These are phyloP conservation scores for Zalaria obscura DNA, from an alignment of 2,329 filamentous ascomycete genomes.

Conservation along the genomic window DNA sequence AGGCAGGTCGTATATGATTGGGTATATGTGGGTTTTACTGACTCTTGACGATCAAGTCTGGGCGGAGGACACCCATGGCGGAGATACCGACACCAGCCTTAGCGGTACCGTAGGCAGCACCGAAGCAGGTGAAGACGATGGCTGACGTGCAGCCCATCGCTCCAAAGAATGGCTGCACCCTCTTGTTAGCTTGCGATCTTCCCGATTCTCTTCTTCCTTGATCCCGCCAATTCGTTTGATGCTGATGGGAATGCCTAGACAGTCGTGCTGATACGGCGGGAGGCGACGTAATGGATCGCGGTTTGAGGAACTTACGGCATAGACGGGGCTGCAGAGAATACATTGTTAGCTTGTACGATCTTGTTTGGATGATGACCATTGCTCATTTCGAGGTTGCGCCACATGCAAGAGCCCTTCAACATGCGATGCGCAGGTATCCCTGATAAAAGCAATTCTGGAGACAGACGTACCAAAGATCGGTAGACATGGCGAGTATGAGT, in stretches of 20 bases:
- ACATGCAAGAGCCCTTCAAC: not conserved
- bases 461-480: constrained; percentile 65
- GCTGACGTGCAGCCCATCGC: constrained; percentile 92
- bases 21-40: constrained; percentile 28
- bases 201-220: no score
- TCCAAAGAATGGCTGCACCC: constrained; percentile 74
- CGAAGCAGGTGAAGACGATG: constrained; percentile 93
- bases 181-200: not conserved
- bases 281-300: not conserved
- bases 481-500: constrained; percentile 47
- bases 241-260: no score
- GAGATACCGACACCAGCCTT: constrained; percentile 99
- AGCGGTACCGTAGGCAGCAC: constrained; percentile 95
- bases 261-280: no score
- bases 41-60: constrained; percentile 99
- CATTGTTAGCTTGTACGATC: constrained; percentile 26
- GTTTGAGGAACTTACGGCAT: constrained; percentile 68
- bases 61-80: constrained; percentile 93
- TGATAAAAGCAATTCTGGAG: constrained; percentile 13
- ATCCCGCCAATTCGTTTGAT: no score
- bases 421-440: constrained; percentile 7
- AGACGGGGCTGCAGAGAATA: constrained; percentile 62
- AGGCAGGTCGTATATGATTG: no score
- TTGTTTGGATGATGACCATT: no score
- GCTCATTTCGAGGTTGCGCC: no score